Percentiles rank a stretch among this genome's conserved stretches.
phyloP scores from a whole-genome alignment of 2,329 filamentous ascomycete species.

The Lasiodiplodia sp. region DNA sequence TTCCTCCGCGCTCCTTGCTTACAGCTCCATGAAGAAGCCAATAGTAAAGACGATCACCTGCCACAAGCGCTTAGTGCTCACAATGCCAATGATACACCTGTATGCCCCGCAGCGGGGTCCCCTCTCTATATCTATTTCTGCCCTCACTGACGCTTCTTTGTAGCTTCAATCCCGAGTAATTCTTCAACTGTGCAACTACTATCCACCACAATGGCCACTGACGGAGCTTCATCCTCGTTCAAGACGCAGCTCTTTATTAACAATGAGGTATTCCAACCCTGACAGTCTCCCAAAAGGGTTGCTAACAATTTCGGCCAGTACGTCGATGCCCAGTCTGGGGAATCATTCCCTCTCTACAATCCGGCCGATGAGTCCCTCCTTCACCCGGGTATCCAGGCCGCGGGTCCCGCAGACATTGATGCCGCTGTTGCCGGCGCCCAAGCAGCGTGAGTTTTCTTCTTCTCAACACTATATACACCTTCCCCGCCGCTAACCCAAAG shows the following conservation, averaged over 20 bases:
- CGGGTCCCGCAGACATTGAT: constrained; percentile 39
- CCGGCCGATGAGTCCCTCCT: constrained; percentile 39
- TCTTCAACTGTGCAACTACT: background rate
- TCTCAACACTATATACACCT: no score
- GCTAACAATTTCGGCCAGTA: constrained; percentile 34
- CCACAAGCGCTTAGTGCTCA: background rate
- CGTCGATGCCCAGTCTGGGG: constrained; percentile 36
- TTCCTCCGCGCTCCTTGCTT: background rate
- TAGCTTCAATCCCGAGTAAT: background rate
- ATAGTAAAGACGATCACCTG: background rate
- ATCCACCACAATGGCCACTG: background rate
- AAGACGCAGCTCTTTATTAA: constrained; percentile 39
- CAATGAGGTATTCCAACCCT: constrained; percentile 35
- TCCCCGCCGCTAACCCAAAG: background rate
- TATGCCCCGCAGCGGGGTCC: constrained; percentile 12
- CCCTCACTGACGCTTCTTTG: background rate
- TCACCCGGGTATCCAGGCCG: constrained; percentile 36
- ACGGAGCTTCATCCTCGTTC: background rate
- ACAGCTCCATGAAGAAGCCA: background rate
- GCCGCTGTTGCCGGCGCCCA: constrained; percentile 38
- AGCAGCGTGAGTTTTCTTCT: constrained; percentile 33
- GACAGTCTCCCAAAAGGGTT: background rate
- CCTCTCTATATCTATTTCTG: background rate
- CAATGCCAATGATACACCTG: background rate
- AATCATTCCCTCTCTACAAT: constrained; percentile 37